Conservation (phyloP, 75 land plant species). For the Selaginella moellendorffii region DNA sequence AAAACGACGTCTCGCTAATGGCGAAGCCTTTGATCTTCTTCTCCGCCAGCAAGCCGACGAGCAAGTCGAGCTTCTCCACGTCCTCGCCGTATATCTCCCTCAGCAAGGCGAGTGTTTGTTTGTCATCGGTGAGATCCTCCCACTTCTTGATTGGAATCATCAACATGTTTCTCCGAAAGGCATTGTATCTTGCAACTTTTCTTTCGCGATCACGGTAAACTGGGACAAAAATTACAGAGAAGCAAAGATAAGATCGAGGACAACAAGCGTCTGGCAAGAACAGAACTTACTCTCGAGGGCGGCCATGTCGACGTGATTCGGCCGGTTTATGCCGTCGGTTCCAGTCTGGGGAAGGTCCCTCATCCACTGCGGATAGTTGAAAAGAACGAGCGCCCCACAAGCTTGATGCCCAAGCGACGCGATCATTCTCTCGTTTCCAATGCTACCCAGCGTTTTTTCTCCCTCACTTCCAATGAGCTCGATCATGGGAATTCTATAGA, state of each 20-base stretch:
- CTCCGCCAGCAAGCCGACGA: constrained; percentile 44
- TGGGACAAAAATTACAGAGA: not conserved
- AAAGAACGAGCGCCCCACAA: constrained; percentile 39
- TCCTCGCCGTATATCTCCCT: constrained; percentile 45
- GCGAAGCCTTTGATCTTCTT: constrained; percentile 58
- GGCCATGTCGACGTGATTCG: constrained; percentile 42
- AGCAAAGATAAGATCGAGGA: too few species aligned
- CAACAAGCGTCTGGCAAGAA: not conserved
- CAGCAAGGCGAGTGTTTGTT: constrained; percentile 26
- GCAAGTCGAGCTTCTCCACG: constrained; percentile 48
- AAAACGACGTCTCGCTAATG: constrained; percentile 60
- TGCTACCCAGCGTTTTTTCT: constrained; percentile 15
- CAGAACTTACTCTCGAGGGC: constrained; percentile 39
- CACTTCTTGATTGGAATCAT: constrained; percentile 46
- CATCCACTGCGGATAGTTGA: constrained; percentile 57
- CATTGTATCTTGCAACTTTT: constrained; percentile 42
- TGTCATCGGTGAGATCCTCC: constrained; percentile 55
- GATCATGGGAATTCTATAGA: constrained; percentile 30
- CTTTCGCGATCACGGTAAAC: constrained; percentile 51
- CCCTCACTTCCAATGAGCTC: constrained; percentile 31
- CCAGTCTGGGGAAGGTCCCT: constrained; percentile 37
- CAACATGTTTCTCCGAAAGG: constrained; percentile 41
- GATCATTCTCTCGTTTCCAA: constrained; percentile 28
- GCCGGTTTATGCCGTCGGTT: constrained; percentile 31
- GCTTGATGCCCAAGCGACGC: constrained; percentile 47